phyloP scores from a whole-genome alignment of 2,329 filamentous ascomycete species.

The Cadophora gregata region DNA sequence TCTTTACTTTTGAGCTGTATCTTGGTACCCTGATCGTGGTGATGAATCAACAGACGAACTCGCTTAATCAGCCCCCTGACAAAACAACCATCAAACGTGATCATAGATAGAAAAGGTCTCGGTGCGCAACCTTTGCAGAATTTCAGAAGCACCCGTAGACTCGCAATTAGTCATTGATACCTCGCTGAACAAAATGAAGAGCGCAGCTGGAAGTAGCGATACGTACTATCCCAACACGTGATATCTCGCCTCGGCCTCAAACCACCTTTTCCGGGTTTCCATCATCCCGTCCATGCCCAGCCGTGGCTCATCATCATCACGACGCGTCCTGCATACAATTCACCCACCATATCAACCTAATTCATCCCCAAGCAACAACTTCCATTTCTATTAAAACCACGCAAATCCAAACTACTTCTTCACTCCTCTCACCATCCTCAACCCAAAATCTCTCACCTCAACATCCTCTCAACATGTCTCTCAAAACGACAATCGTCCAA shows the following conservation, averaged over 20 bases:
- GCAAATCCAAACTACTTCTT: neutral
- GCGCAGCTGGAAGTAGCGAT: too few species aligned
- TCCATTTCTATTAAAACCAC: too few species aligned
- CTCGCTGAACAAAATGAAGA: too few species aligned
- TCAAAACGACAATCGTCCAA: slow-evolving; percentile 30
- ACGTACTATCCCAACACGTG: too few species aligned
- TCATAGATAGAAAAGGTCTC: too few species aligned
- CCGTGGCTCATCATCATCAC: slow-evolving; percentile 13
- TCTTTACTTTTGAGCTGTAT: neutral
- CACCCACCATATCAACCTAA: neutral
- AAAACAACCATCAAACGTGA: too few species aligned
- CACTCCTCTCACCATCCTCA: neutral
- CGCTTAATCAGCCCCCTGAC: too few species aligned
- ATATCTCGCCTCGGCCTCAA: neutral
- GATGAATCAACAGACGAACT: neutral
- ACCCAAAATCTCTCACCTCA: neutral
- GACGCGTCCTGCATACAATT: slow-evolving; percentile 3
- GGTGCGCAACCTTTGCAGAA: too few species aligned
- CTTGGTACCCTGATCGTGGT: neutral
- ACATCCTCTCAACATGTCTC: slow-evolving; percentile 14
- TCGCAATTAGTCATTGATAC: too few species aligned
- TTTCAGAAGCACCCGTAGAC: too few species aligned
- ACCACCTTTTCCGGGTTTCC: slow-evolving; percentile 19
- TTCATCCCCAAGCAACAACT: neutral
- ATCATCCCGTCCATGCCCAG: slow-evolving; percentile 8